Base-by-base conservation (phyloP, 257 asterid genomes). In the Solanum lycopersicoides region DNA sequence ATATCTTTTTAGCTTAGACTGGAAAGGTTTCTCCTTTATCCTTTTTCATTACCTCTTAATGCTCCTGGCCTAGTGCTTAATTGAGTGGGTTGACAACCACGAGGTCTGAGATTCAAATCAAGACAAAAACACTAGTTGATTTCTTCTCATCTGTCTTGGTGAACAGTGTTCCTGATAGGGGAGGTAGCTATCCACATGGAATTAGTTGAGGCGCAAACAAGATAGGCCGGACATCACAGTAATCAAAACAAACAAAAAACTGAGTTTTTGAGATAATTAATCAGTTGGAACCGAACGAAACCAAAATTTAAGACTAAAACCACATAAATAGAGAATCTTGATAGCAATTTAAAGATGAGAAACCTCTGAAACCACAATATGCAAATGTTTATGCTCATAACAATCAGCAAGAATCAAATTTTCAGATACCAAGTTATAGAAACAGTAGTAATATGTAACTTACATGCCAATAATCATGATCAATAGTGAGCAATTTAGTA, bases 381-480 rank as follows among this genome's bases (percentile, higher is more conserved):
- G 41, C 37, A 47, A 47, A 47, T 47, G 20, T 47, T 28, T 45
- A 47, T 47, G 18, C 84, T 8, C 65, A 25, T 3, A 77, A 80
- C 42, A 80, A 47, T 13, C 66, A 18, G 39, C 63, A 44, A 45
- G 65, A 37, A 37, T 37, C 39, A 37, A 37, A 37, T 37, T 37
- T 37, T 37, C 39, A 37, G 39, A 37, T 37, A 6, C 39, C 39
- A 15, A 76, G 37, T 41, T 11, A 28, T 75, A 14, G 1, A 79
- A 21, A 75, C 15, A 41, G 6, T 25, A 28, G 42, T 25, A 47
- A 53, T 16, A 12, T 63, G 50, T 30, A 21, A 92, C 97, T 92
- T 90, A 95, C 98, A 86, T 95, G 98, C 98, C 96, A 95, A 84
- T 94, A 93, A 91, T 95, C 94, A 53, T 91, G 93, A 86, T 96